These are phyloP conservation scores for Globisporangium nodosum DNA, from an alignment of 352 stramenopile species.

Conservation along the genomic window DNA sequence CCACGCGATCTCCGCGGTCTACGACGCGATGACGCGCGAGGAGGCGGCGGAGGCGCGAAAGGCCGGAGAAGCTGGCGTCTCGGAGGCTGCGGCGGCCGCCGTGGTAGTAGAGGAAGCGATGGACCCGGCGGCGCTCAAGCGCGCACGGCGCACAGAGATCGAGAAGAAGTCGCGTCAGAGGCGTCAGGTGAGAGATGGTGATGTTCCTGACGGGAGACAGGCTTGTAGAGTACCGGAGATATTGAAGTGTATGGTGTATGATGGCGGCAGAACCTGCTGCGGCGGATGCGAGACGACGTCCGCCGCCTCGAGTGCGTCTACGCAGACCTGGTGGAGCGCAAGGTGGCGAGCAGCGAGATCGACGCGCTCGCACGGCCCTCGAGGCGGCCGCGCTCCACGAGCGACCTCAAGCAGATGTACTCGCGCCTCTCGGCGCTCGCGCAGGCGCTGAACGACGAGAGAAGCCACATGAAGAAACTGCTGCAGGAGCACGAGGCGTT, in stretches of 20 bases:
- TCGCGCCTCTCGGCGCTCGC: slow-evolving; percentile 32
- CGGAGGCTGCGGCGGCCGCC: no score
- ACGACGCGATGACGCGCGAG: slow-evolving; percentile 3
- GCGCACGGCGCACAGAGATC: slow-evolving; percentile 49
- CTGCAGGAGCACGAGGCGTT: slow-evolving; percentile 55
- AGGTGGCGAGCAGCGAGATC: slow-evolving; percentile 25
- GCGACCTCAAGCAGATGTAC: slow-evolving; percentile 35
- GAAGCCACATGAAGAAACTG: slow-evolving; percentile 22
- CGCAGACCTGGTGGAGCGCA: slow-evolving; percentile 16
- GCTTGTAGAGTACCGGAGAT: no score
- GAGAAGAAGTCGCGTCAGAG: slow-evolving; percentile 54
- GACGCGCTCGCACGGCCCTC: slow-evolving; percentile 31
- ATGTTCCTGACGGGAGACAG: background rate
- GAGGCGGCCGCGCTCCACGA: slow-evolving; percentile 41
- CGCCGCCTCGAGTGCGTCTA: slow-evolving; percentile 34
- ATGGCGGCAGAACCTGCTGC: slow-evolving; percentile 3
- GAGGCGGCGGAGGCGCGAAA: background rate
- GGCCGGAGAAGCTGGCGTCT: no score
- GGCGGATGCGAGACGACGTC: slow-evolving; percentile 49
- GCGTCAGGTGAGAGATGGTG: slow-evolving; percentile 10
- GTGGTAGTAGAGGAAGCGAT: no score
- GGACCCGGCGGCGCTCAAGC: slow-evolving; percentile 13
- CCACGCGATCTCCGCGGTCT: slow-evolving; percentile 5
- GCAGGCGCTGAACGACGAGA: slow-evolving; percentile 35
- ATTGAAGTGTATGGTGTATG: no score